Base-by-base conservation (phyloP, 2,329 filamentous ascomycete genomes). In the Taxawa tesnikishii region DNA sequence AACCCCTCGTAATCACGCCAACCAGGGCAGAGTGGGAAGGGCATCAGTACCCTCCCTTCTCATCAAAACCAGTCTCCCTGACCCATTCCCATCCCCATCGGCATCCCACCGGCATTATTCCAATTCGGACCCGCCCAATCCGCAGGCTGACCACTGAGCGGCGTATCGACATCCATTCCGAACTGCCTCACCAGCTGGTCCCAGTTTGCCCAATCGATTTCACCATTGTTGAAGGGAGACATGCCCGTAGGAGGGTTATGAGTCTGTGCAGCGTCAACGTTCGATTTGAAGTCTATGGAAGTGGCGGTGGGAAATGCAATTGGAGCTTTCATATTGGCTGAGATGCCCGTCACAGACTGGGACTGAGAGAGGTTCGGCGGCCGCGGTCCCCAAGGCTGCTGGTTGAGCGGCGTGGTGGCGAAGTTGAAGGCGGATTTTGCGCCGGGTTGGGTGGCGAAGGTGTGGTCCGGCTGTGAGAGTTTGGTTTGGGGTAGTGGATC, bases 141-240 rank as follows among this genome's bases (percentile, higher is more conserved):
- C 4, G 26, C 28, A 19, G 31, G 9, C 15, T 36, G 37, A 3
- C 30, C 29, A 8, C 24, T 26, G 3, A 28, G 27, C 4, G 36
- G 16, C 18, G 23, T 26, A 28, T 55, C 51, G 3, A 55, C 48
- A n/a, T 65, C 58, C 42, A 59, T 56, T 5, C 58, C 61, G 34
- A 60, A 65, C 34, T 66, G 56, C 15, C 48, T 47, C 3, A 66
- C 61, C 36, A 67, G 50, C 40, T 65, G 58, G 27, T 66, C 62
- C 59, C 61, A 67, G 23, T 51, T 56, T 25, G 61, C 53, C 63
- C 63, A 67, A 31, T 66, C 58, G 39, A 66, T 34, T 19, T 53
- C 58, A 9, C 48, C 52, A 1, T 50, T 53, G 5, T 53, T 52
- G 40, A 59, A 38, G 4, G 38, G 34, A 4, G 34, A 36, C 6